These are phyloP conservation scores for Scalesia atractyloides DNA, from an alignment of 129 eudicot species.

Conservation along the genomic window DNA sequence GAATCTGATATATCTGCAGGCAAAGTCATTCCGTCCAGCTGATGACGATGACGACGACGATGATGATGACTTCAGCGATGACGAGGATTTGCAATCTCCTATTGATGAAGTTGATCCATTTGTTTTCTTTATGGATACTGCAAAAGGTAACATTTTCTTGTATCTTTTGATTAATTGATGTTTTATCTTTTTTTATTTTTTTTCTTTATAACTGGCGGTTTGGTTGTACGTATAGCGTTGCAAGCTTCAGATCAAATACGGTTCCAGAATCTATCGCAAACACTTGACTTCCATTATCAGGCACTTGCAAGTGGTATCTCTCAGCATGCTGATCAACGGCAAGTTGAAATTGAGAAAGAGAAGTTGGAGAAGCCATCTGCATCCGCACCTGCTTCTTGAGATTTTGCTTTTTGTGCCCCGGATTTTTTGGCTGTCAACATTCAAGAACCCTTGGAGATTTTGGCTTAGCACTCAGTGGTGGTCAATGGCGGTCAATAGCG, in stretches of 20 bases:
- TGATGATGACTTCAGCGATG: conserved; percentile 75
- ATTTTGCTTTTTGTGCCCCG: conserved; percentile 8
- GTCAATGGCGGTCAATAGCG: background rate
- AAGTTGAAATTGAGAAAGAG: conserved; percentile 40
- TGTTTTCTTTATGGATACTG: conserved; percentile 68
- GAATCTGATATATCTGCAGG: conserved; percentile 40
- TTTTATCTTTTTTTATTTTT: background rate
- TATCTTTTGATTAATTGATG: background rate
- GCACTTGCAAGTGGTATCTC: conserved; percentile 84
- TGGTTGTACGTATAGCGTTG: conserved; percentile 42
- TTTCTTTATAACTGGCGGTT: background rate
- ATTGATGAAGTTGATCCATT: conserved; percentile 85
- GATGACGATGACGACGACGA: conserved; percentile 52
- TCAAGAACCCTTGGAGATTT: background rate
- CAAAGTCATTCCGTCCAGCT: conserved; percentile 57
- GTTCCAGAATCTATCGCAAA: conserved; percentile 77
- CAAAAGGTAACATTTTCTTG: conserved; percentile 41
- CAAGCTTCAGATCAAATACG: conserved; percentile 76
- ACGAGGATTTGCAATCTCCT: conserved; percentile 78
- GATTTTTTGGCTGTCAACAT: conserved; percentile 1
- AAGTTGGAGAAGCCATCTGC: conserved; percentile 38
- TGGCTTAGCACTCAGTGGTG: background rate
- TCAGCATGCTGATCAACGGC: conserved; percentile 84
- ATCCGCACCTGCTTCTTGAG: conserved; percentile 46
- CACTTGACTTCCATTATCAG: conserved; percentile 74